These are phyloP conservation scores for Carex kokanica DNA, from an alignment of 176 grass and related monocot genomes.

Conservation along the genomic window DNA sequence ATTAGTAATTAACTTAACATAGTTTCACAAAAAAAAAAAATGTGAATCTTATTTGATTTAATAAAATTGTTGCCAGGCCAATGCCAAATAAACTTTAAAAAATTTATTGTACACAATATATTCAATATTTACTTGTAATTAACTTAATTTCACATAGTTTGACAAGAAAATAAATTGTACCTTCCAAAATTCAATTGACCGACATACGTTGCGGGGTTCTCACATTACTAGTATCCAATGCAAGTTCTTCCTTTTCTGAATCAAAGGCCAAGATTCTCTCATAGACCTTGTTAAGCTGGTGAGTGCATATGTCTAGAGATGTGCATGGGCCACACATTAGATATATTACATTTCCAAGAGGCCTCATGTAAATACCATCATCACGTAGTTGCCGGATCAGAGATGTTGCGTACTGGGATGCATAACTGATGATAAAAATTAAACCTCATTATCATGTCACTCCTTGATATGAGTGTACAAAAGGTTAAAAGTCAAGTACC, in stretches of 20 bases:
- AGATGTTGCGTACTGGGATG: constrained; percentile 55
- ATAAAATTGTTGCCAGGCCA: background rate
- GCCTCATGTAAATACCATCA: constrained; percentile 67
- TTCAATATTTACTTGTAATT: background rate
- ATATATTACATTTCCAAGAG: constrained; percentile 91
- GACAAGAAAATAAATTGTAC: constrained; percentile 20
- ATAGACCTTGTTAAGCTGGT: constrained; percentile 63
- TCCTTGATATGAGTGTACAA: constrained; percentile 9
- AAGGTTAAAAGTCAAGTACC: background rate
- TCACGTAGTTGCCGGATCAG: constrained; percentile 68
- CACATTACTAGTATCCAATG: constrained; percentile 14
- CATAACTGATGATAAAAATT: constrained; percentile 44
- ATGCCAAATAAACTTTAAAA: background rate
- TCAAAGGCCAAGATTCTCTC: constrained; percentile 39
- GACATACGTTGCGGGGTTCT: background rate
- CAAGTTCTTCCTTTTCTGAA: constrained; percentile 1
- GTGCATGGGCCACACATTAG: constrained; percentile 93
- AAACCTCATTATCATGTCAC: background rate
- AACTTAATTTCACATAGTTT: background rate
- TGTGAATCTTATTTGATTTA: background rate
- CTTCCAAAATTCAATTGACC: constrained; percentile 5
- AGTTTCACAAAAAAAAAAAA: background rate
- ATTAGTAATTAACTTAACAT: background rate
- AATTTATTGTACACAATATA: background rate
- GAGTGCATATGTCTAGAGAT: constrained; percentile 45